Conservation (phyloP, 2,329 filamentous ascomycete genomes). For the Aspergillus melleus region DNA sequence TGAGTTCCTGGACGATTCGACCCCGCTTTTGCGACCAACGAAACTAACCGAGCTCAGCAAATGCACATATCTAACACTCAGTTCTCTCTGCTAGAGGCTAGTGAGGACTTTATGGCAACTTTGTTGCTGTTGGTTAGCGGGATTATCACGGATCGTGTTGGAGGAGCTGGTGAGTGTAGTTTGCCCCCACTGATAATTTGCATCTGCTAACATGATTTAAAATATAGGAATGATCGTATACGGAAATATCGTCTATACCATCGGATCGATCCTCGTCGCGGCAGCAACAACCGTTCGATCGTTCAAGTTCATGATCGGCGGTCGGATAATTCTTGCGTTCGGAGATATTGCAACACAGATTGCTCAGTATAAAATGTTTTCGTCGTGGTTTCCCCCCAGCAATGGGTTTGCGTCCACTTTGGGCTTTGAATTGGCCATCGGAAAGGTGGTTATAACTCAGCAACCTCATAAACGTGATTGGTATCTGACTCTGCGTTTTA, state of each 20-base stretch:
- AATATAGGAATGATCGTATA: constrained; percentile 54
- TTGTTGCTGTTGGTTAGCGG: constrained; percentile 57
- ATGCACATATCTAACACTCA: constrained; percentile 61
- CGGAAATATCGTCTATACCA: constrained; percentile 60
- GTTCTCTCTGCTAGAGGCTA: constrained; percentile 60
- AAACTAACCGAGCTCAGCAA: constrained; percentile 32
- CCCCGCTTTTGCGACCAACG: background rate
- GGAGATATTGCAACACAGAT: constrained; percentile 66
- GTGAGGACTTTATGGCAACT: constrained; percentile 63
- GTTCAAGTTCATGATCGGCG: constrained; percentile 62
- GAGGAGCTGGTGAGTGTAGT: constrained; percentile 51
- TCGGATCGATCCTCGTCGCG: constrained; percentile 61
- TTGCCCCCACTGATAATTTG: background rate
- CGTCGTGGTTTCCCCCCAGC: constrained; percentile 63
- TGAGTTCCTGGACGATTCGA: constrained; percentile 3
- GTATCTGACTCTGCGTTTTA: constrained; percentile 5
- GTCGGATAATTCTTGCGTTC: constrained; percentile 55
- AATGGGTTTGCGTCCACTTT: constrained; percentile 64
- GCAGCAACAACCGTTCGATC: constrained; percentile 57
- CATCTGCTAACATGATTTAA: background rate
- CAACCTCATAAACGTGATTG: background rate
- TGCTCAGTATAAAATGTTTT: constrained; percentile 66
- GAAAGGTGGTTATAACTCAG: constrained; percentile 41
- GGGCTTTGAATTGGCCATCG: constrained; percentile 60
- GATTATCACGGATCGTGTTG: constrained; percentile 58